phyloP scores from a whole-genome alignment of 225 moss, liverwort and hornwort species.

The Polytrichum commune region DNA sequence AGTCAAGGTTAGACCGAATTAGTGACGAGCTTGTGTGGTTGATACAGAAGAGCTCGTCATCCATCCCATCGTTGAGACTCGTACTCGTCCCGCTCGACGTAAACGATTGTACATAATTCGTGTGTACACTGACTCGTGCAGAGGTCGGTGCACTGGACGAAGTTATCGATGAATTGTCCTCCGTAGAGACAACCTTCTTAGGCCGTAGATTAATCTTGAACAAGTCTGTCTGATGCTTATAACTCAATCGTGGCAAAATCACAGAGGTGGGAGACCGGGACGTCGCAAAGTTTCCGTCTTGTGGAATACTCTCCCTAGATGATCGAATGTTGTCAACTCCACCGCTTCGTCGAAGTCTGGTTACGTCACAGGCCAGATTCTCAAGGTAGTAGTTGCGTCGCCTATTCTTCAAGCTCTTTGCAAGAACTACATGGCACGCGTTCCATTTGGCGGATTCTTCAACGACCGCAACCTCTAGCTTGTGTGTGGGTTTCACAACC shows the following conservation, averaged over 20 bases:
- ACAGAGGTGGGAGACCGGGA: constrained; percentile 6
- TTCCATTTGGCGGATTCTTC: constrained; percentile 15
- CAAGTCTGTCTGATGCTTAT: constrained; percentile 5
- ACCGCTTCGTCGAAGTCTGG: constrained; percentile 46
- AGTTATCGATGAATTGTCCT: not conserved
- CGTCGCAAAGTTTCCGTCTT: not conserved
- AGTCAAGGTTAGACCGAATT: constrained; percentile 17
- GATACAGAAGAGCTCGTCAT: constrained; percentile 49
- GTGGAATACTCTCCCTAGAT: not conserved
- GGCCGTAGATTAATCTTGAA: constrained; percentile 6
- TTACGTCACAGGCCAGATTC: constrained; percentile 34
- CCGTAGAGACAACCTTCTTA: not conserved
- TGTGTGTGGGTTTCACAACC: constrained; percentile 19
- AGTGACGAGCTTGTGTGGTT: constrained; percentile 27
- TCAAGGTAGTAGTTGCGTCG: constrained; percentile 41
- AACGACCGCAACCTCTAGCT: constrained; percentile 29
- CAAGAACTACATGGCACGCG: constrained; percentile 49
- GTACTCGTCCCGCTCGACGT: not conserved
- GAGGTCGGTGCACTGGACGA: not conserved
- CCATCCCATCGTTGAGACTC: constrained; percentile 5
- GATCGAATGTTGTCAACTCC: constrained; percentile 38
- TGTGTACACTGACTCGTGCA: not conserved
- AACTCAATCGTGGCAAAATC: constrained; percentile 3
- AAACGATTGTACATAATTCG: not conserved
- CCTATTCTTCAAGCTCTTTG: constrained; percentile 40